Percentiles rank a stretch among this genome's conserved stretches.
These are phyloP conservation scores for Hydnomerulius pinastri DNA, from an alignment of 768 basidiomycete species.

Conservation along the genomic window DNA sequence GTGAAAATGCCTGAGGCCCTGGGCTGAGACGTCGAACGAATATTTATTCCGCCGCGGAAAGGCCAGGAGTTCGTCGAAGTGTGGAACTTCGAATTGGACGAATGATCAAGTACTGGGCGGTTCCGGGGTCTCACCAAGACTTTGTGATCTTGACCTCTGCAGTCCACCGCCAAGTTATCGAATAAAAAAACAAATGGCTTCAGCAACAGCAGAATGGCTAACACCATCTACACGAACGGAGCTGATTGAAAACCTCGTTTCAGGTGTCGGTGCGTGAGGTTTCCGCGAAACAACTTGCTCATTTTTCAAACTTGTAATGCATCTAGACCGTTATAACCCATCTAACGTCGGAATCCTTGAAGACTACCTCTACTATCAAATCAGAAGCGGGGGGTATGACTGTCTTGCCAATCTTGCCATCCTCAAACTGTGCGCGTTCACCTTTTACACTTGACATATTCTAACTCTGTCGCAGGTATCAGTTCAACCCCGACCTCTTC, in stretches of 20 bases:
- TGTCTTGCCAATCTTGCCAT: conserved; percentile 94
- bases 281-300: not conserved
- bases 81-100: too few relatives aligned
- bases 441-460: not conserved
- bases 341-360: conserved; percentile 91
- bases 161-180: not conserved
- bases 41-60: too few relatives aligned
- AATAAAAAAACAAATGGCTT: conserved; percentile 25
- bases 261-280: conserved; percentile 75
- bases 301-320: conserved; percentile 2
- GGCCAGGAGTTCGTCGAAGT: too few relatives aligned
- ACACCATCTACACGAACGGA: conserved; percentile 78
- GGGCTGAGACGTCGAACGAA: too few relatives aligned
- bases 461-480: conserved; percentile 60
- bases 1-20: too few relatives aligned
- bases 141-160: not conserved
- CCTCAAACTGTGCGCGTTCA: conserved; percentile 71
- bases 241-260: conserved; percentile 88
- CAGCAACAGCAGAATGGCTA: conserved; percentile 62
- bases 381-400: conserved; percentile 89
- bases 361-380: conserved; percentile 96
- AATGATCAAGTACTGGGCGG: too few relatives aligned
- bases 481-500: conserved; percentile 92
- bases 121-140: conserved; percentile 9
- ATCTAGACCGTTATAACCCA: conserved; percentile 93